Base-by-base conservation (phyloP, 495 filamentous ascomycete genomes). In the Recurvomyces mirabilis region DNA sequence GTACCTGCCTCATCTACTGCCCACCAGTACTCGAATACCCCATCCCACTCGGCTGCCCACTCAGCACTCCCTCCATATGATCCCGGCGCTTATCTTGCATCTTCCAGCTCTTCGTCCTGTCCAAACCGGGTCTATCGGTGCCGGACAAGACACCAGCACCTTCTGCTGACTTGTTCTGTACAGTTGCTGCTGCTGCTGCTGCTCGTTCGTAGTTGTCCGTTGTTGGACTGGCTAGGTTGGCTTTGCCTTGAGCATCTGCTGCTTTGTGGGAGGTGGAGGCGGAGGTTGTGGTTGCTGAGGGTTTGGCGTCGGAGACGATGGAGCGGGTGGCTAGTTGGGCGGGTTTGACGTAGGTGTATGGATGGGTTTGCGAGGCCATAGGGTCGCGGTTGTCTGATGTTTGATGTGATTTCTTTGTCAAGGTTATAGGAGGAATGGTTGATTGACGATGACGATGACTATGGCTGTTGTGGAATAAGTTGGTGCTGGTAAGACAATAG, bases 201-300 rank as follows among this genome's bases (percentile, higher is more conserved):
- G 47, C 42, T 45, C 28, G 30, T 42, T 51, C 47, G 35, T 51
- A 51, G 42, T 51, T 30, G 41, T 39, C 29, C 18, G 47, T 51
- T 6, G 32, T 20, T 14, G 3, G 18, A 3, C 47, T 21, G 25
- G 18, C 11, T 28, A 48, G 28, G 19, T 34, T 11, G 12, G 31
- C 39, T 13, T 26, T 29, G 35, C 28, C 37, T 15, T 19, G 19
- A 18, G 42, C 30, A 12, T 19, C 34, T n/a, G 26, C 15, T 1
- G n/a, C 4, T 12, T 37, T 28, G 19, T 46, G 19, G 6, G 35
- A 43, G 24, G 43, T 20, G 14, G 43, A n/a, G 21, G 43, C 28
- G 11, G 31, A 14, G 19, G 20, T 20, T 3, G 20, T 6, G 19
- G 20, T 20, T 3, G 20, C 5, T 10, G 21, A 6, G 15, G 49